phyloP scores from a whole-genome alignment of 2,329 filamentous ascomycete genomes.

The Camillea tinctor region DNA sequence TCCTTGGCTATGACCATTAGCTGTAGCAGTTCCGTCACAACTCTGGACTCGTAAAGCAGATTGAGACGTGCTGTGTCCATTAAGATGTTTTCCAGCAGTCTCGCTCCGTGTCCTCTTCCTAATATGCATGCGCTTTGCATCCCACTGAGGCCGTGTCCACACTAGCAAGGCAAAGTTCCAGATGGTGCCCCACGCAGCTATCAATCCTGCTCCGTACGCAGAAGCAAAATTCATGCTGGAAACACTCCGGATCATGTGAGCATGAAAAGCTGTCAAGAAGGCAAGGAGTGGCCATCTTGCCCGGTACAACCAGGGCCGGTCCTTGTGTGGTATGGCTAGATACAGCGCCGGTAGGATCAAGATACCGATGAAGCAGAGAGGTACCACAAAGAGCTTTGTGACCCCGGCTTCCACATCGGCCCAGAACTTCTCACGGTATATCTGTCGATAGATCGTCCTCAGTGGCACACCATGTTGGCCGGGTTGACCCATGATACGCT shows the following conservation, averaged over 20 bases:
- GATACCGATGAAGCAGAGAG: conserved; percentile 47
- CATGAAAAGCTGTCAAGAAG: conserved; percentile 43
- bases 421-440: conserved; percentile 29
- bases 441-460: conserved; percentile 26
- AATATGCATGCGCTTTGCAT: conserved; percentile 50
- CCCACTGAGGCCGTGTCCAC: conserved; percentile 55
- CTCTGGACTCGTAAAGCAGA: not conserved
- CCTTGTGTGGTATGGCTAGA: conserved; percentile 54
- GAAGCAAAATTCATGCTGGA: conserved; percentile 52
- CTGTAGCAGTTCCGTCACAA: not conserved
- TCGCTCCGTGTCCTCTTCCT: conserved; percentile 17
- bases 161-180: conserved; percentile 50
- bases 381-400: conserved; percentile 50
- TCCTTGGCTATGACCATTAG: not conserved
- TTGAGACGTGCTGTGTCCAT: not conserved
- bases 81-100: not conserved
- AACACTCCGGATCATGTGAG: conserved; percentile 39
- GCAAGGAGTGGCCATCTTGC: conserved; percentile 50
- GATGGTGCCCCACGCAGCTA: conserved; percentile 50
- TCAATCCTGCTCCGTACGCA: conserved; percentile 51
- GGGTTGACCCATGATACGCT: conserved; percentile 7
- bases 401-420: conserved; percentile 37
- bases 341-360: conserved; percentile 53
- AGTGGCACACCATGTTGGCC: conserved; percentile 18
- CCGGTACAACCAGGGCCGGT: conserved; percentile 49